Conservation (phyloP, 1,139 yeast genomes). For the Scheffersomyces parashehatae region DNA sequence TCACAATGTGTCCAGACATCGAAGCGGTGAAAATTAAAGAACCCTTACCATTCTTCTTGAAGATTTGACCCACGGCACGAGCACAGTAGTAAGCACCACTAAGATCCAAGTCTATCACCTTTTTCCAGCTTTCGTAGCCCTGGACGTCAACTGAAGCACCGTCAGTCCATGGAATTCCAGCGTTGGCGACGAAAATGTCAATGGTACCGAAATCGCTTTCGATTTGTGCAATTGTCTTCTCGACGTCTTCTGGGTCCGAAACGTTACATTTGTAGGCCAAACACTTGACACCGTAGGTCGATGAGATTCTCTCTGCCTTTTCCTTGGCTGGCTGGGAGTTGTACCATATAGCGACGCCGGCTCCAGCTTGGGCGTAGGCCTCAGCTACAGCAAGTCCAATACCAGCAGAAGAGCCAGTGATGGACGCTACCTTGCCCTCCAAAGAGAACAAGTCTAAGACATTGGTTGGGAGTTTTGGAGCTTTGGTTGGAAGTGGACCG, state of each 20-base stretch:
- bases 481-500: conserved; percentile 22
- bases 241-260: conserved; percentile 59
- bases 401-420: conserved; percentile 86
- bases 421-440: conserved; percentile 84
- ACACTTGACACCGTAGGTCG: conserved; percentile 64
- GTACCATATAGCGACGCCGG: conserved; percentile 87
- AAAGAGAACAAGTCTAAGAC: conserved; percentile 59
- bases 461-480: conserved; percentile 22
- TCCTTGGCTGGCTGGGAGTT: conserved; percentile 61
- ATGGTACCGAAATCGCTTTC: conserved; percentile 72
- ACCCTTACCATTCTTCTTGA: conserved; percentile 68
- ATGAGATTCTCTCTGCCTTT: conserved; percentile 56
- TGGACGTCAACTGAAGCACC: conserved; percentile 30
- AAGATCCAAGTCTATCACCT: conserved; percentile 23
- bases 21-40: conserved; percentile 78
- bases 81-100: conserved; percentile 42
- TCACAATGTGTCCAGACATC: conserved; percentile 83
- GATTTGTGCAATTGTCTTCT: conserved; percentile 55
- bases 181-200: conserved; percentile 86
- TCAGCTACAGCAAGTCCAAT: conserved; percentile 84
- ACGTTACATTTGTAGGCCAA: conserved; percentile 76
- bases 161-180: conserved; percentile 85
- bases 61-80: conserved; percentile 62
- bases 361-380: conserved; percentile 89
- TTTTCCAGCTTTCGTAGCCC: conserved; percentile 19